Conservation (phyloP, 179 eudicot species). For the Drosera spatulata region DNA sequence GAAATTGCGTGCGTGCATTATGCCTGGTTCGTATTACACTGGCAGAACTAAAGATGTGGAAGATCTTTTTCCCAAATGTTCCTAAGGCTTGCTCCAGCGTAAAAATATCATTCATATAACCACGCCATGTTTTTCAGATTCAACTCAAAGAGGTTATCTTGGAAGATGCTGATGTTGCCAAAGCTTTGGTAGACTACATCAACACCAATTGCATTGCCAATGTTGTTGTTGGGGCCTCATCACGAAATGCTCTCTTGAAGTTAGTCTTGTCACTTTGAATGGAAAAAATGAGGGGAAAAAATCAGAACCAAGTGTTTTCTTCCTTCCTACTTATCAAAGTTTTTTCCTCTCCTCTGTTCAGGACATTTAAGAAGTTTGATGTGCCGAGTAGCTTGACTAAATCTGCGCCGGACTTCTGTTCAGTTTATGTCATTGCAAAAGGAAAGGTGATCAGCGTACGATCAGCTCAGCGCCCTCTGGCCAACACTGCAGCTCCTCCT, state of each 20-base stretch:
- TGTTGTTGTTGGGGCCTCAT: constrained; percentile 57
- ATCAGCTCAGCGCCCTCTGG: constrained; percentile 18
- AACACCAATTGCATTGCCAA: constrained; percentile 18
- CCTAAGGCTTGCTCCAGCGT: too few relatives aligned
- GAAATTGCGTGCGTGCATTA: too few relatives aligned
- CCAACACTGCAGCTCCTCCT: not conserved
- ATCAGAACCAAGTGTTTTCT: not conserved
- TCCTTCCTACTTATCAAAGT: not conserved
- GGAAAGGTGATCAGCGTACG: constrained; percentile 31
- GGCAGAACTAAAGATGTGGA: too few relatives aligned
- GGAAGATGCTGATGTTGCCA: constrained; percentile 40
- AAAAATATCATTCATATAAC: not conserved
- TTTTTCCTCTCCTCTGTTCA: constrained; percentile 7
- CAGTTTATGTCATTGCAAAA: constrained; percentile 48
- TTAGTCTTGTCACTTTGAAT: not conserved
- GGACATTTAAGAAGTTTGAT: constrained; percentile 49
- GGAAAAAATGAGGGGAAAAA: not conserved
- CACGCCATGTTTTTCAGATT: constrained; percentile 22
- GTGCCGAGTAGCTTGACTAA: constrained; percentile 44
- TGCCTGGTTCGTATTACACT: too few relatives aligned
- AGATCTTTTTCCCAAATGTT: too few relatives aligned
- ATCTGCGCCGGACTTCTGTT: constrained; percentile 52
- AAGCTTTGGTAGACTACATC: constrained; percentile 42
- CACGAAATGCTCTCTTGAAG: constrained; percentile 52
- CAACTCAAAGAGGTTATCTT: constrained; percentile 54